Evolutionary conservation across 257 asterid species (phyloP), one percentile per base, ranked within the genome.

Genomic region (Nyctanthes arbortristis): DNA sequence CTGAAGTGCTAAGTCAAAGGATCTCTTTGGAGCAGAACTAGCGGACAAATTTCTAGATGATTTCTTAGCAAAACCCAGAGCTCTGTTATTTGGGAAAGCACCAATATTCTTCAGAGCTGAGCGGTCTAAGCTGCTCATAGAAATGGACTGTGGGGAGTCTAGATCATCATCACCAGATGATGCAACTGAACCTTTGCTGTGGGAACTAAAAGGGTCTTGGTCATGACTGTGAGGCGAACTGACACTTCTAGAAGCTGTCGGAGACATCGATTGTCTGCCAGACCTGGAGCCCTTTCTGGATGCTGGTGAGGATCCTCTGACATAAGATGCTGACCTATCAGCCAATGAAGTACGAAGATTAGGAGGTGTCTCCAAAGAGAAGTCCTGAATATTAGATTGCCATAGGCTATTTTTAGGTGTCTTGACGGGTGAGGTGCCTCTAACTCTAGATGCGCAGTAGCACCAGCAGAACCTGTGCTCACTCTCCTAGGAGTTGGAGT

Each of bases 271-370:
- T 62, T 89, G 92, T 68, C 99, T 86, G 56, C 89, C 92, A 43
- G 92, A 84, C 82, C 81, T 83, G 28, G 82, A 67, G 71, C 96
- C 89, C 69, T 84, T 93, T 74, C 96, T 81, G 5, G 97, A 91
- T 60, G 97, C 96, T 20, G 97, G 98, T 20, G 99, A 93, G 69
- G 96, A 85, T n/a, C 98, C 98, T 65, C 99, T 78, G 68, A 94
- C 96, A 67, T 89, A 89, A 49, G 96, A 91, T 39, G 93, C 91
- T 30, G 99, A 96, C 70, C 99, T 85, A 74, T 91, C 97, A 68
- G 88, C 96, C 81, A 91, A 72, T 20, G 98, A 93, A 49, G 98
- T 93, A 58, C 99, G 96, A 63, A 93, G 97, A 81, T 91, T 91
- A 61, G 98, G 98, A 33, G 99, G 99, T 59, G 85, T 95, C 82